Evolutionary conservation across 2,329 filamentous ascomycete genomes (phyloP).

Genomic region (Fusarium buharicum): DNA sequence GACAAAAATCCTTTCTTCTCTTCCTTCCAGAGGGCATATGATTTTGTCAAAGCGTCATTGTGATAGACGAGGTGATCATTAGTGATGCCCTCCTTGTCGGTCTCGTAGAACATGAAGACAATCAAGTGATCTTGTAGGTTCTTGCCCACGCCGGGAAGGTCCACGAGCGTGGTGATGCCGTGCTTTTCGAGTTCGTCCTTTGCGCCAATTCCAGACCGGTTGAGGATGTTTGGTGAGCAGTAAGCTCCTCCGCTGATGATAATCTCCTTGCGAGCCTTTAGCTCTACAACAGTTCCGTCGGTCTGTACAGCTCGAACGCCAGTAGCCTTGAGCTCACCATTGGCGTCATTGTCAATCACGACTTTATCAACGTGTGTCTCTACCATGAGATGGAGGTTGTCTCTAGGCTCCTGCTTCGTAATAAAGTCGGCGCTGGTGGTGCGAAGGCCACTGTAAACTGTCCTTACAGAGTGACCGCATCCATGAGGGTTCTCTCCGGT

Average conservation of each 20-base stretch:
- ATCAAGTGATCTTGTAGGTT: constrained; percentile 63
- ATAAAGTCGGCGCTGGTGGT: constrained; percentile 66
- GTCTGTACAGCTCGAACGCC: constrained; percentile 56
- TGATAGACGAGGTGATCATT: constrained; percentile 66
- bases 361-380: constrained; percentile 64
- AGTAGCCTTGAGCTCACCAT: constrained; percentile 54
- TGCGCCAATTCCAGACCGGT: constrained; percentile 63
- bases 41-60: constrained; percentile 60
- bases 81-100: constrained; percentile 61
- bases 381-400: constrained; percentile 60
- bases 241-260: constrained; percentile 61
- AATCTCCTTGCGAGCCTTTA: constrained; percentile 52
- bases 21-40: constrained; percentile 66
- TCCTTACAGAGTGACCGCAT: constrained; percentile 65
- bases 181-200: constrained; percentile 55
- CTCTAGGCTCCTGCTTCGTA: constrained; percentile 50
- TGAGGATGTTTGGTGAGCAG: constrained; percentile 62
- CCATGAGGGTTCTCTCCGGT: constrained; percentile 61
- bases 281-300: constrained; percentile 54
- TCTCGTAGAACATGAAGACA: constrained; percentile 70
- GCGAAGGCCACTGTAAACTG: constrained; percentile 62
- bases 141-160: constrained; percentile 61
- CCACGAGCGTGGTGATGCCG: constrained; percentile 54
- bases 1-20: constrained; percentile 68
- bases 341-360: constrained; percentile 52